phyloP scores from a whole-genome alignment of 2,329 filamentous ascomycete genomes.

The Aspergillus melleus region DNA sequence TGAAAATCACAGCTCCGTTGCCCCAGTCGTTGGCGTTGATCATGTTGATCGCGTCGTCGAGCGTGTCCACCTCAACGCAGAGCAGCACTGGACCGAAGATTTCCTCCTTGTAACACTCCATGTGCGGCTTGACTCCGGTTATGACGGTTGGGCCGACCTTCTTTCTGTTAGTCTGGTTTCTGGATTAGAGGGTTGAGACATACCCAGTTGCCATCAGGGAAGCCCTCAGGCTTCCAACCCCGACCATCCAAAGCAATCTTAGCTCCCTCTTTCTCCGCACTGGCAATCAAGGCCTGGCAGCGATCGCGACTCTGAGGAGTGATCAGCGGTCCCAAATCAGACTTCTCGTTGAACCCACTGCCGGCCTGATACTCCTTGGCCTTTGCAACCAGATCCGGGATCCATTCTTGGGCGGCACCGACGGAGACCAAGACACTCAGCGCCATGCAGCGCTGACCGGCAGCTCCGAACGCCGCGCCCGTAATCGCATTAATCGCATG shows the following conservation, averaged over 20 bases:
- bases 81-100: slow-evolving; percentile 65
- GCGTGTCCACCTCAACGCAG: slow-evolving; percentile 56
- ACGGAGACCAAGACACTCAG: slow-evolving; percentile 61
- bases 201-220: slow-evolving; percentile 61
- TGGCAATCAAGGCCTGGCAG: slow-evolving; percentile 58
- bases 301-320: slow-evolving; percentile 59
- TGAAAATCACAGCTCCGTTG: slow-evolving; percentile 64
- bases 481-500: slow-evolving; percentile 62
- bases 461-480: slow-evolving; percentile 64
- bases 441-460: slow-evolving; percentile 66
- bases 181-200: neutral
- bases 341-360: slow-evolving; percentile 59
- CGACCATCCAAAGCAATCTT: slow-evolving; percentile 61
- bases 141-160: slow-evolving; percentile 58
- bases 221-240: slow-evolving; percentile 58
- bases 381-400: slow-evolving; percentile 58
- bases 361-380: slow-evolving; percentile 58
- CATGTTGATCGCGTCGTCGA: slow-evolving; percentile 59
- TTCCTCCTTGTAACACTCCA: slow-evolving; percentile 64
- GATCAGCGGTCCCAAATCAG: slow-evolving; percentile 61
- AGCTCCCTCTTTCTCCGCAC: slow-evolving; percentile 60
- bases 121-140: slow-evolving; percentile 60
- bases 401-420: slow-evolving; percentile 62
- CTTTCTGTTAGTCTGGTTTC: neutral
- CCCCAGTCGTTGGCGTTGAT: slow-evolving; percentile 65